Base-by-base conservation (phyloP, 345 rosid genomes). In the Acer yangbiense region DNA sequence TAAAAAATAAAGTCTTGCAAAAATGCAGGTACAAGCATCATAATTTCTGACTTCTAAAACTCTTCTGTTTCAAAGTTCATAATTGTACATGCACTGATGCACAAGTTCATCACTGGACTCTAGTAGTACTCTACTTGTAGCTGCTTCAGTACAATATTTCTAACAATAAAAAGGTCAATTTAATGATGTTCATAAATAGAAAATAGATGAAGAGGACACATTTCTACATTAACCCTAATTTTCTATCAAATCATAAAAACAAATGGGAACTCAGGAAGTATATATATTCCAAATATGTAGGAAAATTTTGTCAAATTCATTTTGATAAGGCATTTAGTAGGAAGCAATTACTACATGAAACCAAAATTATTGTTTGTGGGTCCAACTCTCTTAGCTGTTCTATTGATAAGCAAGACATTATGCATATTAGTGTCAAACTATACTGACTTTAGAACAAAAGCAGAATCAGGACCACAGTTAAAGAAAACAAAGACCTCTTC, bases 321-420 rank as follows among this genome's bases (percentile, higher is more conserved):
- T 2, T 71, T 35, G 14, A 55, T 17, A 63, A 43, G 3, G 18
- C 69, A 29, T 64, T 27, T 44, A 39, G 64, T 11, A 48, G 73
- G 11, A 25, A 39, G 35, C 58, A 66, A 75, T 52, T 55, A 68
- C 72, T 48, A 78, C 58, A 68, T 74, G 80, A 75, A 75, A 72
- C 76, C 57, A 78, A 68, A 78, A 78, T 50, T 73, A 78, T 64
- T 63, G 67, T 67, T 23, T 25, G 55, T 68, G 69, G 80, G 68
- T 35, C 74, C 20, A 75, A 52, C 48, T 7, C 14, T 43, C 70
- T 67, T 75, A 4, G 81, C 75, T 80, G 84, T 68, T 77, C 54
- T 12, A 2, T 21, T 75, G 65, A 48, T 73, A 18, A 74, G 60
- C 25, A 57, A 72, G 41, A 63, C 21, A 43, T 63, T 16, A 63